Evolutionary conservation across 2,329 filamentous ascomycete genomes (phyloP).

Genomic region (Thermochaetoides dissita): DNA sequence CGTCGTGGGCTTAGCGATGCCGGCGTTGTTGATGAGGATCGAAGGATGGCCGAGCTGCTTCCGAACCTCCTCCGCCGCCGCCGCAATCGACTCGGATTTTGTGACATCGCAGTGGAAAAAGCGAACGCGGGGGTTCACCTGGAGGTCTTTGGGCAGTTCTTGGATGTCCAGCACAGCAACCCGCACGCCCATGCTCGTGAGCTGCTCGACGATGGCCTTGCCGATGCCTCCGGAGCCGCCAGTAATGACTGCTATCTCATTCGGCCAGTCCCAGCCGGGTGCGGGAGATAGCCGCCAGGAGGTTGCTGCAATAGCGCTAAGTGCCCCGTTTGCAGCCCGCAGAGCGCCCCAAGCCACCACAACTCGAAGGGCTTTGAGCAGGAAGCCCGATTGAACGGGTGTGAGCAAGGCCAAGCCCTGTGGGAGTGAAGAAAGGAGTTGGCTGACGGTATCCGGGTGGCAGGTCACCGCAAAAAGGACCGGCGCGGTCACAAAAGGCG

Average conservation of each 20-base stretch:
- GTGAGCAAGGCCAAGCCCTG: not conserved
- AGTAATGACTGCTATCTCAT: slow-evolving; percentile 17
- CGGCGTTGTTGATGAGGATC: slow-evolving; percentile 47
- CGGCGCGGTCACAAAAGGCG: slow-evolving; percentile 1
- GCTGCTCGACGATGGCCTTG: slow-evolving; percentile 20
- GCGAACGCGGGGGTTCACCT: slow-evolving; percentile 12
- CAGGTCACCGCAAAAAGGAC: slow-evolving; percentile 1
- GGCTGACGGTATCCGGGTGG: slow-evolving; percentile 2
- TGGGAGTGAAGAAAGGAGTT: not conserved
- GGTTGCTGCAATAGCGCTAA: slow-evolving; percentile 15
- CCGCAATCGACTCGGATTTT: slow-evolving; percentile 29
- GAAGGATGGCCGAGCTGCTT: slow-evolving; percentile 30
- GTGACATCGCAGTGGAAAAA: slow-evolving; percentile 34
- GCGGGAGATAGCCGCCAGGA: slow-evolving; percentile 12
- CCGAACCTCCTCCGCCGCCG: slow-evolving; percentile 25
- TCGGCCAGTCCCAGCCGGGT: slow-evolving; percentile 16
- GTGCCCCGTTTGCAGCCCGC: slow-evolving; percentile 9
- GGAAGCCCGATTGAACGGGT: not conserved
- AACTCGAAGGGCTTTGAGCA: not conserved
- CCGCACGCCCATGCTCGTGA: slow-evolving; percentile 22
- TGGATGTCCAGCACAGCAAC: slow-evolving; percentile 25
- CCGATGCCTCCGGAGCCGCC: slow-evolving; percentile 22
- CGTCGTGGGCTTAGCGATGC: slow-evolving; percentile 34
- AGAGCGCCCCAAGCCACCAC: slow-evolving; percentile 5
- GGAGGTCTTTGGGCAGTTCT: slow-evolving; percentile 19